Evolutionary conservation across 2,329 filamentous ascomycete species (phyloP), one percentile per base, ranked within the genome.

Genomic region (Colletotrichum melonis): DNA sequence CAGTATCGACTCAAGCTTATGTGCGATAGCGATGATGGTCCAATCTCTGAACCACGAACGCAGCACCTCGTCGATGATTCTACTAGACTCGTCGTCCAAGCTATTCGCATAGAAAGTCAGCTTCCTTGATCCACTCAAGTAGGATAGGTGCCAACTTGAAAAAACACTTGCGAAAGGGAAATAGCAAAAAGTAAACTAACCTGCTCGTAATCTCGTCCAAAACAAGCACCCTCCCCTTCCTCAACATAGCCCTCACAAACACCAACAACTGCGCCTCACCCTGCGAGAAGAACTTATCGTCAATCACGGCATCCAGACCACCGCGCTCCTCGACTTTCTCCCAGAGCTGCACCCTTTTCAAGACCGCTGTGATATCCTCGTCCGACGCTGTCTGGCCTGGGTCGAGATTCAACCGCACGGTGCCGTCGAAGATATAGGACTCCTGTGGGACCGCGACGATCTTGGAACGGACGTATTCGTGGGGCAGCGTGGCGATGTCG

Each of bases 371-470:
- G 69, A 89, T 84, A 0, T 80, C 79, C 11, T 82, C 80, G 56
- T 88, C 84, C 0, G 81, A 77, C 46, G 80, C 78, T 4, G 74
- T 76, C 7, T 76, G 75, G 19, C 77, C 75, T 0, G 88, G 87
- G 73, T 89, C 87, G 1, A 86, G 78, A 28, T 90, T 90, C 16
- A 81, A 76, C 3, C 86, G 83, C 2, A 90, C 80, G 0, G 80
- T 85, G 24, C 85, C 86, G 5, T 83, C 82, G 3, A 89, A 81
- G 30, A 88, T 80, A 75, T 88, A 85, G 0, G 86, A 81, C 63
- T 90, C 88, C 79, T 90, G 88, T 0, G 88, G 85, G 3, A 89
- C 78, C 4, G 81, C 82, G 28, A 84, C 82, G 11, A 89, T 79
- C 1, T 76, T 64, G 1, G 76, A 68, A 11, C 81, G 80, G 11